phyloP scores from a whole-genome alignment of 352 stramenopile genomes.

The Pythium angustatum region DNA sequence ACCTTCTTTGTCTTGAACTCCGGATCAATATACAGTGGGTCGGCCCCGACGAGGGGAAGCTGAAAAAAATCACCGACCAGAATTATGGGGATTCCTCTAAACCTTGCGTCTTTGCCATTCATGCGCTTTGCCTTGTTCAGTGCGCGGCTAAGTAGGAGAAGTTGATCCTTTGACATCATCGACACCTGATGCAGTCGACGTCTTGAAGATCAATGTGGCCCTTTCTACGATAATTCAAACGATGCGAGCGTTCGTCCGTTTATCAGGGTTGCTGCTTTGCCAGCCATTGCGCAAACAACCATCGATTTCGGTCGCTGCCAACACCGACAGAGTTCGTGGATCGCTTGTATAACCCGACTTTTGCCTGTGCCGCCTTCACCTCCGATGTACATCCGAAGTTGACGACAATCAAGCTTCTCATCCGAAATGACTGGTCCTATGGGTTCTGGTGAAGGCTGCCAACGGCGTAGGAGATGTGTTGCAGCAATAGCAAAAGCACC shows the following conservation, averaged over 20 bases:
- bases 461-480: neutral
- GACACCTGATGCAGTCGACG: conserved; percentile 25
- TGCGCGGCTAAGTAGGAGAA: conserved; percentile 2
- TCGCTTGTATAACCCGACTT: conserved; percentile 18
- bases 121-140: conserved; percentile 11
- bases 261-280: conserved; percentile 25
- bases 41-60: neutral
- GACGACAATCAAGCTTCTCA: neutral
- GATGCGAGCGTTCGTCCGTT: conserved; percentile 12
- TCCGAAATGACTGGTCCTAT: neutral
- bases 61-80: conserved; percentile 14
- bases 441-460: neutral
- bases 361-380: conserved; percentile 15
- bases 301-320: neutral
- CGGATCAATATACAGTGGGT: neutral
- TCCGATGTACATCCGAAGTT: conserved; percentile 2
- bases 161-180: conserved; percentile 25
- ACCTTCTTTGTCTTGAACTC: neutral
- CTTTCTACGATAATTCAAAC: conserved; percentile 9
- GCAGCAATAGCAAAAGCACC: neutral
- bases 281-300: conserved; percentile 10
- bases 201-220: conserved; percentile 13
- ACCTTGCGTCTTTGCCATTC: neutral
- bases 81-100: conserved; percentile 10
- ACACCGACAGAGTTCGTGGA: neutral